Evolutionary conservation across 306 rosid genomes (phyloP).

Genomic region (Medicago lupulina): DNA sequence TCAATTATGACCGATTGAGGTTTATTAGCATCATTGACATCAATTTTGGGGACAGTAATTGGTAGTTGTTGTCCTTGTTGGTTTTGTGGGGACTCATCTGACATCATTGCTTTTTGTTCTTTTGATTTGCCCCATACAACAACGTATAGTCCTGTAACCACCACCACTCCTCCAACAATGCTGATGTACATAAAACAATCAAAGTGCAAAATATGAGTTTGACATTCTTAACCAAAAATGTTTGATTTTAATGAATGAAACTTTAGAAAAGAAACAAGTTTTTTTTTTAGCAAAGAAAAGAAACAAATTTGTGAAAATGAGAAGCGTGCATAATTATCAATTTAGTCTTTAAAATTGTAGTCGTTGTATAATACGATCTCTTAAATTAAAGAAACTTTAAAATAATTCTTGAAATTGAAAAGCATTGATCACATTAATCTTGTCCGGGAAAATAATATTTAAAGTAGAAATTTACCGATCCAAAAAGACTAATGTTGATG

Average conservation of each 20-base stretch:
- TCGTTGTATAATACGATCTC: neutral
- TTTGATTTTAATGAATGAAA: neutral
- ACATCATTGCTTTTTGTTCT: slow-evolving; percentile 22
- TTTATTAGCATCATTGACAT: neutral
- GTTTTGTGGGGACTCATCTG: slow-evolving; percentile 16
- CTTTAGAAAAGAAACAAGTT: neutral
- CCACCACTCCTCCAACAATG: slow-evolving; percentile 45
- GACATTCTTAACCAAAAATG: neutral
- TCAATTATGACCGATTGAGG: no score
- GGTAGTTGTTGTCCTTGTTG: slow-evolving; percentile 44
- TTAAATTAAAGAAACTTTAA: no score
- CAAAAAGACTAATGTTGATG: no score
- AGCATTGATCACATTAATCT: no score
- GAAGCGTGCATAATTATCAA: neutral
- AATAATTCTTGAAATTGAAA: no score
- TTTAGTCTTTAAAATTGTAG: neutral
- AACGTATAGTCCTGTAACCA: slow-evolving; percentile 46
- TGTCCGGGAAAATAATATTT: neutral
- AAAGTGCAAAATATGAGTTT: neutral
- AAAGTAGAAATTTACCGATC: neutral
- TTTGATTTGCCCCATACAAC: slow-evolving; percentile 54
- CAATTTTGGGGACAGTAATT: slow-evolving; percentile 31
- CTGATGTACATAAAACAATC: slow-evolving; percentile 28
- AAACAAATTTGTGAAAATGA: neutral
- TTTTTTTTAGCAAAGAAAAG: no score